Evolutionary conservation across 306 rosid genomes (phyloP).

Genomic region (Neltuma alba): DNA sequence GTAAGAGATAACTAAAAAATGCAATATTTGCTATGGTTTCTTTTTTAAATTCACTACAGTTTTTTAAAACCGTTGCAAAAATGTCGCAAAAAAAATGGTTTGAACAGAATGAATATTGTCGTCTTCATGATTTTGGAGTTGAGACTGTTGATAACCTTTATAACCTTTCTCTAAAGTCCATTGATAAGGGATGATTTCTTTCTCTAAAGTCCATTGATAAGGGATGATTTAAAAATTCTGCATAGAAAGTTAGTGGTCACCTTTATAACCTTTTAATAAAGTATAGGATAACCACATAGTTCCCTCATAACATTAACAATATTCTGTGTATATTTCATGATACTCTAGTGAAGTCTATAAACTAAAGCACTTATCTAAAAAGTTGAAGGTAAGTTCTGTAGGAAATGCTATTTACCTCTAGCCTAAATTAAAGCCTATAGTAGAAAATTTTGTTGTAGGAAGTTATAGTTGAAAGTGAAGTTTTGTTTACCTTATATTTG

Average conservation of each 20-base stretch:
- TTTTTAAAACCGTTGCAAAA: too few relatives aligned
- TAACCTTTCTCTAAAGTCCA: too few relatives aligned
- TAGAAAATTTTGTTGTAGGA: too few relatives aligned
- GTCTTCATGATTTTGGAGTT: constrained; percentile 57
- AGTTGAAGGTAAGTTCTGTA: too few relatives aligned
- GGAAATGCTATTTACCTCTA: too few relatives aligned
- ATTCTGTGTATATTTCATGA: constrained; percentile 52
- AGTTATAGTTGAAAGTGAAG: too few relatives aligned
- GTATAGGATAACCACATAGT: neutral
- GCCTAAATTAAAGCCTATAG: too few relatives aligned
- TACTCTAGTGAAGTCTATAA: neutral
- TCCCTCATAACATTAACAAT: constrained; percentile 26
- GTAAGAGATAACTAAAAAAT: too few relatives aligned
- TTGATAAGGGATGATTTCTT: constrained; percentile 73
- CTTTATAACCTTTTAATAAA: constrained; percentile 7
- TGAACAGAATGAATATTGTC: constrained; percentile 84
- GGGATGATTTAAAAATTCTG: constrained; percentile 67
- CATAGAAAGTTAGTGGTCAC: constrained; percentile 67
- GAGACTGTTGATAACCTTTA: constrained; percentile 52
- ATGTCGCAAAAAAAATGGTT: constrained; percentile 92
- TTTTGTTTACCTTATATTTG: too few relatives aligned
- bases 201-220: constrained; percentile 56
- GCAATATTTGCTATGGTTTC: too few relatives aligned
- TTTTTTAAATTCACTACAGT: too few relatives aligned
- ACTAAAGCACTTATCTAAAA: too few relatives aligned